Base-by-base conservation (phyloP, 108 stramenopile genomes). In the Chaetoceros muelleri region DNA sequence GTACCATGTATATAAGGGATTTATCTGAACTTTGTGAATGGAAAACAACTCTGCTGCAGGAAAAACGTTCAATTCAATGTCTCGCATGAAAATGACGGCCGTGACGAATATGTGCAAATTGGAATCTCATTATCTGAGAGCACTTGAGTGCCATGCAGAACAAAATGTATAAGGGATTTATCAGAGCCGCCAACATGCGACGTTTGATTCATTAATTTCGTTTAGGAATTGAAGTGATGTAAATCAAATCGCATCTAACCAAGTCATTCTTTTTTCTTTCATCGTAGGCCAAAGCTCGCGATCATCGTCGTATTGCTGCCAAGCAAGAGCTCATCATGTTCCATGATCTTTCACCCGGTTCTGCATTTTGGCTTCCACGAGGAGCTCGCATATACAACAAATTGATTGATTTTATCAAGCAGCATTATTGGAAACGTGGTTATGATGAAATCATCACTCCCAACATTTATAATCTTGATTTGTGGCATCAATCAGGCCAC, bases 321-420 rank as follows among this genome's bases (percentile, higher is more conserved):
- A 77, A 97, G 70, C 97, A 99, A 74, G 88, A 98, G 7, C 93
- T 99, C 19, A 60, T 93, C 72, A 94, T 99, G 87, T 98, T 98
- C 78, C 93, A 98, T 61, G 89, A 87, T 49, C 69, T 98, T 47
- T 91, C 88, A n/a, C 90, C 99, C 3, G 99, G 99, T 17, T 85
- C 81, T 54, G 91, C 93, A 21, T 99, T 99, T 69, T 98, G 95
- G 90, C 66, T 96, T 17, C 96, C 97, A 17, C 96, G 96, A 60
- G 99, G 99, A 26, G 84, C 95, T n/a, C 86, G 97, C 24, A 96
- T 99, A 61, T 99, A 98, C 95, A 96, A 95, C 70, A 92, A 80
- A 64, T 84, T 99, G 30, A 89, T 96, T 54, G 77, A 73, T 28
- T 96, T 99, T 70, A 94, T 98, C 64, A 84, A 81, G 59, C 59